These are phyloP conservation scores for Eucalyptus tenuipes DNA, from an alignment of 345 rosid species.

Conservation along the genomic window DNA sequence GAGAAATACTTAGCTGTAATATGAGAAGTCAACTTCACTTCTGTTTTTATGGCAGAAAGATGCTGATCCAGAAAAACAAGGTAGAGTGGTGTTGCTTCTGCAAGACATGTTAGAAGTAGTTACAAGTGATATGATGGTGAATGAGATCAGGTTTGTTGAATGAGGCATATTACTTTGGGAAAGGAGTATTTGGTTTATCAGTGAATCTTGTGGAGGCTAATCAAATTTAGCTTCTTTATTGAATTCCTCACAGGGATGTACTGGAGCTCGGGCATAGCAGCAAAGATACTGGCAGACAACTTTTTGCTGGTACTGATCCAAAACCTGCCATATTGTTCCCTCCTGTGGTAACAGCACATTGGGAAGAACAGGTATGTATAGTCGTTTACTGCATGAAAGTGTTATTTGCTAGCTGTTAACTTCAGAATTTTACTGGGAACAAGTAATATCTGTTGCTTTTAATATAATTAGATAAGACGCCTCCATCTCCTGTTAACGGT, in stretches of 20 bases:
- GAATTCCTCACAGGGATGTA: slow-evolving; percentile 43
- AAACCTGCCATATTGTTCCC: slow-evolving; percentile 87
- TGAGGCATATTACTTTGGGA: not conserved
- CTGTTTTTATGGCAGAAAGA: slow-evolving; percentile 54
- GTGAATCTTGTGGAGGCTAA: not conserved
- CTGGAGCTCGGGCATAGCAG: slow-evolving; percentile 76
- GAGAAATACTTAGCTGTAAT: not conserved
- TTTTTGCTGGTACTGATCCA: slow-evolving; percentile 83
- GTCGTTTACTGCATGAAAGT: not conserved
- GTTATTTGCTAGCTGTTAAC: not conserved
- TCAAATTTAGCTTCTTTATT: not conserved
- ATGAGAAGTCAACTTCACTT: not conserved
- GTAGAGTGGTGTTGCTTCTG: slow-evolving; percentile 67
- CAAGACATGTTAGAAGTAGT: slow-evolving; percentile 97
- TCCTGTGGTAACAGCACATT: slow-evolving; percentile 59
- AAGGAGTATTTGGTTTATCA: not conserved
- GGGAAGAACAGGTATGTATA: slow-evolving; percentile 83
- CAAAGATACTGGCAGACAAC: slow-evolving; percentile 90
- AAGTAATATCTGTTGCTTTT: not conserved
- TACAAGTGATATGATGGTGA: slow-evolving; percentile 91
- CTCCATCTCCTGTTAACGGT: slow-evolving; percentile 88
- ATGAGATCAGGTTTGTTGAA: slow-evolving; percentile 67
- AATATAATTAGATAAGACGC: slow-evolving; percentile 53
- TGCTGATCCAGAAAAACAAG: slow-evolving; percentile 56
- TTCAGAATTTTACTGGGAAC: not conserved